phyloP scores from a whole-genome alignment of 768 basidiomycete genomes.

The Amanita molliuscula region DNA sequence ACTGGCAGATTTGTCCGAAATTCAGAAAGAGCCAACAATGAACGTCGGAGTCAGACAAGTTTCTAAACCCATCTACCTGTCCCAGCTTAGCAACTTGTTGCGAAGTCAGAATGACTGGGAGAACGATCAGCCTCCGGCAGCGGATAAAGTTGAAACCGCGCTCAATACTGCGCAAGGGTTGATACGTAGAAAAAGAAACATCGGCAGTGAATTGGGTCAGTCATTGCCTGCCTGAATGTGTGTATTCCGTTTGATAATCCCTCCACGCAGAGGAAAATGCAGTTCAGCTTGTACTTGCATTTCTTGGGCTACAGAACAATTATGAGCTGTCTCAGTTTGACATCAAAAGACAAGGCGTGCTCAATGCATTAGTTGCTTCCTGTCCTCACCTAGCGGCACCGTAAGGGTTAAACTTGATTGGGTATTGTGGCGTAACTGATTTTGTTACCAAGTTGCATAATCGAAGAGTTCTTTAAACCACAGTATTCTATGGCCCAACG shows the following conservation, averaged over 20 bases:
- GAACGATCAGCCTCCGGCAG: conserved; percentile 52
- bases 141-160: conserved; percentile 73
- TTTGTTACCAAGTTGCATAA: conserved; percentile 45
- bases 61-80: conserved; percentile 80
- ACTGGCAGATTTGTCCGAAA: conserved; percentile 69
- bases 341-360: conserved; percentile 58
- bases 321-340: conserved; percentile 79
- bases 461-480: conserved; percentile 90
- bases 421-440: neutral
- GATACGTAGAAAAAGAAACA: conserved; percentile 73
- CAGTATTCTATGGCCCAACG: conserved; percentile 88
- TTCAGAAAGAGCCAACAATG: conserved; percentile 79
- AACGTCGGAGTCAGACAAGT: conserved; percentile 61
- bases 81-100: conserved; percentile 74
- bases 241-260: neutral
- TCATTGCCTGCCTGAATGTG: conserved; percentile 4
- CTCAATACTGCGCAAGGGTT: conserved; percentile 72
- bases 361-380: conserved; percentile 74
- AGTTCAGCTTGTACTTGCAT: conserved; percentile 63
- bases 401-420: conserved; percentile 40
- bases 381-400: conserved; percentile 70
- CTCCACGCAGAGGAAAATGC: conserved; percentile 72
- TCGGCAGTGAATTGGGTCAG: conserved; percentile 84
- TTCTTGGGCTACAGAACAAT: conserved; percentile 71
- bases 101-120: conserved; percentile 36